Evolutionary conservation across 2,329 filamentous ascomycete species (phyloP).

Genomic region (Lecanicillium sp.): DNA sequence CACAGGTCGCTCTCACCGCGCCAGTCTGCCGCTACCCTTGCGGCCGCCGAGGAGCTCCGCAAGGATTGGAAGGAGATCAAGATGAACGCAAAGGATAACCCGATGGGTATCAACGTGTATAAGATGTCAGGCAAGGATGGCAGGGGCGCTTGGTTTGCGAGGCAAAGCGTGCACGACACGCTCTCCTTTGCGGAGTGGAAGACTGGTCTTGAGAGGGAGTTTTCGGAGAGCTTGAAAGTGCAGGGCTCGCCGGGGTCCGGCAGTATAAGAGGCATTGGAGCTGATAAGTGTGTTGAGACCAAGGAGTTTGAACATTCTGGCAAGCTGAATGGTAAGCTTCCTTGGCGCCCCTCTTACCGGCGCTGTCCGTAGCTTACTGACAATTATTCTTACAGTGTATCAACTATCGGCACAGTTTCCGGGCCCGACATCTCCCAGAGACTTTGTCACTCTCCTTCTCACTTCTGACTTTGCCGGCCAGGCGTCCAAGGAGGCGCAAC

Average conservation of each 20-base stretch:
- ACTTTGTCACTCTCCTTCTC: conserved; percentile 76
- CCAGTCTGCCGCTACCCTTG: conserved; percentile 39
- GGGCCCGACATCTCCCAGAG: conserved; percentile 76
- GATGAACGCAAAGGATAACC: conserved; percentile 63
- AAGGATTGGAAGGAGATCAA: conserved; percentile 86
- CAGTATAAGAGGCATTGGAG: conserved; percentile 77
- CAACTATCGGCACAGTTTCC: conserved; percentile 86
- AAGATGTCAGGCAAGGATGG: conserved; percentile 74
- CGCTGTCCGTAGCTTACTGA: conserved; percentile 10
- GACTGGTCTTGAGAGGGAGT: conserved; percentile 69
- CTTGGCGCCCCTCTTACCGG: not conserved
- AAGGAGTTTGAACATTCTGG: conserved; percentile 49
- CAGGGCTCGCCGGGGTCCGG: conserved; percentile 63
- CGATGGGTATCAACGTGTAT: conserved; percentile 68
- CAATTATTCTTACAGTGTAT: conserved; percentile 50
- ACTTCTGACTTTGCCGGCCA: conserved; percentile 51
- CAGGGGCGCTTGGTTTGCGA: conserved; percentile 82
- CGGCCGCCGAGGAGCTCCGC: conserved; percentile 47
- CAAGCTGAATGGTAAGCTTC: conserved; percentile 51
- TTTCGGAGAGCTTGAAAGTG: conserved; percentile 66
- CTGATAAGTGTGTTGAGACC: conserved; percentile 65
- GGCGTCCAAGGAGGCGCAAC: conserved; percentile 19
- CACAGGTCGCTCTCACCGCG: conserved; percentile 35
- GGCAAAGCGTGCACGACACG: conserved; percentile 74
- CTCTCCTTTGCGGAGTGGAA: conserved; percentile 72